phyloP scores from a whole-genome alignment of 1,284 basidiomycete species.

The Vanrija sp. region DNA sequence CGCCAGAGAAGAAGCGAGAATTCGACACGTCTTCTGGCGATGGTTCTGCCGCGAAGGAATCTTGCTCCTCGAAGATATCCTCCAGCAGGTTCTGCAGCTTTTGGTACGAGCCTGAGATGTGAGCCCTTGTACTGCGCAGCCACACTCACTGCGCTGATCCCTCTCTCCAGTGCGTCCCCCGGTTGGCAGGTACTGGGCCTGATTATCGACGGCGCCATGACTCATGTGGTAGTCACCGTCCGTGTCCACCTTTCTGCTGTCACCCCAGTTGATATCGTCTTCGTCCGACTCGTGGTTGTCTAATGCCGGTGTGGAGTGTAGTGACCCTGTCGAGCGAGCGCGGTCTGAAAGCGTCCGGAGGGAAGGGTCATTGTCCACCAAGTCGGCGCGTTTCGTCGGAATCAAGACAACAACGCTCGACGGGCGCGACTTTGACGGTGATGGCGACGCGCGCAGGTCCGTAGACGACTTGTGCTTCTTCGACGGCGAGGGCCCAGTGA shows the following conservation, averaged over 20 bases:
- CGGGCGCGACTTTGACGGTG: too few species aligned
- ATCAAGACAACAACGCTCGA: neutral
- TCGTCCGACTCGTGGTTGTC: conserved; percentile 36
- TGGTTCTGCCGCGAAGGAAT: conserved; percentile 65
- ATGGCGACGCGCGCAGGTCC: neutral
- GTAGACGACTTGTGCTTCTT: conserved; percentile 20
- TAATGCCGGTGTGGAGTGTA: conserved; percentile 11
- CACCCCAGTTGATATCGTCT: conserved; percentile 36
- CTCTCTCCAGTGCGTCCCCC: conserved; percentile 60
- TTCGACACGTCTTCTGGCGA: conserved; percentile 54
- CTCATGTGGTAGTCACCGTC: conserved; percentile 38
- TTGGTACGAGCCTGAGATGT: conserved; percentile 61
- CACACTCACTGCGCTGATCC: conserved; percentile 63
- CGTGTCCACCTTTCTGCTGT: conserved; percentile 14
- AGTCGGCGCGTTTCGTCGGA: neutral
- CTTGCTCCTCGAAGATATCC: conserved; percentile 85
- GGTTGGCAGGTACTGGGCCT: conserved; percentile 14
- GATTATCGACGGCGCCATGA: conserved; percentile 10
- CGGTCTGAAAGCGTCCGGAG: conserved; percentile 1
- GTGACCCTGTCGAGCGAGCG: neutral
- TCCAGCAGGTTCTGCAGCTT: conserved; percentile 69
- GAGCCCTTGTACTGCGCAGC: neutral
- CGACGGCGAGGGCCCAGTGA: conserved; percentile 30
- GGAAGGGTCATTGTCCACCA: too few species aligned
- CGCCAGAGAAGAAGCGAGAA: conserved; percentile 61